phyloP scores from a whole-genome alignment of 768 basidiomycete genomes.

The Neoboletus brunneissimus region DNA sequence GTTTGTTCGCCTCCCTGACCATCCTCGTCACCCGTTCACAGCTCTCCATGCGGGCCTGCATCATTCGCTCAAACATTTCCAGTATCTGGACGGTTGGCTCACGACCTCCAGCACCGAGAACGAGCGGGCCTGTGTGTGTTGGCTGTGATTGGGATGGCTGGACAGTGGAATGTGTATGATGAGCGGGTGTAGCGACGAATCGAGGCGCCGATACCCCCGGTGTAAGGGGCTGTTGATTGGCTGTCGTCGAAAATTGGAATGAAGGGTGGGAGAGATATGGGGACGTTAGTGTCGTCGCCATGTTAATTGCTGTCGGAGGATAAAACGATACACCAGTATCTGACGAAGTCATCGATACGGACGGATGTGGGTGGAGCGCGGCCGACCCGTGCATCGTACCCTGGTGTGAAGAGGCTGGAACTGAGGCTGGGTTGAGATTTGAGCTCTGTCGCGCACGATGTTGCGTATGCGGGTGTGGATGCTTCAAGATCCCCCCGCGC shows the following conservation, averaged over 20 bases:
- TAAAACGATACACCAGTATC: conserved; percentile 23
- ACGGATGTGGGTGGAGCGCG: conserved; percentile 16
- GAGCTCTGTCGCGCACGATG: conserved; percentile 32
- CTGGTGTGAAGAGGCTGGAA: conserved; percentile 21
- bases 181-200: conserved; percentile 12
- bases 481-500: conserved; percentile 28
- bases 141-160: conserved; percentile 14
- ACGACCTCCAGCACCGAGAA: conserved; percentile 30
- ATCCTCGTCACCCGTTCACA: conserved; percentile 64
- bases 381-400: conserved; percentile 9
- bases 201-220: conserved; percentile 11
- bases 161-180: conserved; percentile 1
- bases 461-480: conserved; percentile 22
- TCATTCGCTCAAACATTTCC: conserved; percentile 67
- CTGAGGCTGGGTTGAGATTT: conserved; percentile 31
- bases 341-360: conserved; percentile 16
- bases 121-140: conserved; percentile 21
- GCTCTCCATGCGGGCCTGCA: conserved; percentile 74
- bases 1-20: conserved; percentile 37
- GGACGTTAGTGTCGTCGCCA: conserved; percentile 32
- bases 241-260: conserved; percentile 22
- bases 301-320: conserved; percentile 30
- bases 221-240: conserved; percentile 11
- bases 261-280: conserved; percentile 32
- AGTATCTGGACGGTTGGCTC: conserved; percentile 53